Conservation (phyloP, 345 rosid species). For the Physaria fendleri region DNA sequence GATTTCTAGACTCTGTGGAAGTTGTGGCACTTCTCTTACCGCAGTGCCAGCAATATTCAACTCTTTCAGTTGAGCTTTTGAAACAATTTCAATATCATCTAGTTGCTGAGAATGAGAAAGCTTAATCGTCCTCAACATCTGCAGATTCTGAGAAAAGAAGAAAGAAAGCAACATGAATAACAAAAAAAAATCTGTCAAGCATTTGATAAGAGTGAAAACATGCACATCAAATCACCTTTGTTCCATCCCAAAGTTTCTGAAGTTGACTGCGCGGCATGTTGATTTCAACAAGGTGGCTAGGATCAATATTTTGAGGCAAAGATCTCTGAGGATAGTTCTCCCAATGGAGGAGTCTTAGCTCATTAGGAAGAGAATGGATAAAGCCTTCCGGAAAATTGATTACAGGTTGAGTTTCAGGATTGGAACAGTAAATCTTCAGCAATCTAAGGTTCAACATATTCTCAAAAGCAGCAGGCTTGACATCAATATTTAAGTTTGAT, state of each 20-base stretch:
- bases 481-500: background rate
- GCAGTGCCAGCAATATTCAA: background rate
- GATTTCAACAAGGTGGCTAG: background rate
- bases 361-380: background rate
- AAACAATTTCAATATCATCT: background rate
- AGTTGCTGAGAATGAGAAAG: constrained; percentile 5
- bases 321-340: background rate
- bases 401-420: background rate
- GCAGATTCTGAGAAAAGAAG: background rate
- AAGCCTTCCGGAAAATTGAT: background rate
- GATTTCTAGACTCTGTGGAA: background rate
- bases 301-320: background rate
- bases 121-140: constrained; percentile 2
- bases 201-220: background rate
- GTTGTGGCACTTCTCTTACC: constrained; percentile 7
- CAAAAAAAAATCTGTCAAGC: background rate
- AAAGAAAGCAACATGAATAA: background rate
- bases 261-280: background rate
- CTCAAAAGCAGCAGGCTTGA: background rate
- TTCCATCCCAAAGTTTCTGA: background rate
- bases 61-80: background rate
- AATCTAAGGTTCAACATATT: background rate
- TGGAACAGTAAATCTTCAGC: background rate
- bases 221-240: background rate
- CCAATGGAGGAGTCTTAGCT: background rate